Conservation (phyloP, 257 asterid species). For the Verbascum thapsus region DNA sequence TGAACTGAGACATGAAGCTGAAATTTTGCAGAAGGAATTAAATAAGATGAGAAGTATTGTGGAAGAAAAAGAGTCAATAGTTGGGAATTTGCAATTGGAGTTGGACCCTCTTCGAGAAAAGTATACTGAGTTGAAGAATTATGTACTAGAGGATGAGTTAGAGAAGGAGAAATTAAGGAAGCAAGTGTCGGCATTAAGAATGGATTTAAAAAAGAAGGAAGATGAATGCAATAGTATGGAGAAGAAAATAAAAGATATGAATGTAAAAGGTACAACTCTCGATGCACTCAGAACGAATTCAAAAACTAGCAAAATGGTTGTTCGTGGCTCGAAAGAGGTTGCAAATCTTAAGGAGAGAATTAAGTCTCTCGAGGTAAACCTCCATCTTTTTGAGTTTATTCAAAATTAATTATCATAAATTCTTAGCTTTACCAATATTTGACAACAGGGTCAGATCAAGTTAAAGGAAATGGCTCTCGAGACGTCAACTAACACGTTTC, state of each 20-base stretch:
- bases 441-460: constrained; percentile 64
- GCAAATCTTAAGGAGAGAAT: constrained; percentile 71
- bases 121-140: constrained; percentile 43
- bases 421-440: neutral
- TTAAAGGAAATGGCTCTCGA: constrained; percentile 72
- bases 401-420: constrained; percentile 1
- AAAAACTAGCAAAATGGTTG: constrained; percentile 34
- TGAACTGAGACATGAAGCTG: constrained; percentile 53
- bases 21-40: constrained; percentile 45
- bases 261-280: constrained; percentile 29
- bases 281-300: constrained; percentile 42
- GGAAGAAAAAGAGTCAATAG: constrained; percentile 58
- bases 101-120: constrained; percentile 51
- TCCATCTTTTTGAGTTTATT: constrained; percentile 17
- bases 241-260: constrained; percentile 62
- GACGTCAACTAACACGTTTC: constrained; percentile 55
- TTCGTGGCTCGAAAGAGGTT: constrained; percentile 55
- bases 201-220: constrained; percentile 61
- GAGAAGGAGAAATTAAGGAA: constrained; percentile 71
- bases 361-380: constrained; percentile 77
- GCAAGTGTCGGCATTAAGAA: constrained; percentile 50
- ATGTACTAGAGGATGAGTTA: constrained; percentile 44
- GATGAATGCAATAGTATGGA: constrained; percentile 57
- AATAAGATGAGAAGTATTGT: constrained; percentile 37
- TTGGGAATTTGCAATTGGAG: constrained; percentile 47